phyloP scores from a whole-genome alignment of 352 stramenopile genomes.

The Pythium scleroteichum region DNA sequence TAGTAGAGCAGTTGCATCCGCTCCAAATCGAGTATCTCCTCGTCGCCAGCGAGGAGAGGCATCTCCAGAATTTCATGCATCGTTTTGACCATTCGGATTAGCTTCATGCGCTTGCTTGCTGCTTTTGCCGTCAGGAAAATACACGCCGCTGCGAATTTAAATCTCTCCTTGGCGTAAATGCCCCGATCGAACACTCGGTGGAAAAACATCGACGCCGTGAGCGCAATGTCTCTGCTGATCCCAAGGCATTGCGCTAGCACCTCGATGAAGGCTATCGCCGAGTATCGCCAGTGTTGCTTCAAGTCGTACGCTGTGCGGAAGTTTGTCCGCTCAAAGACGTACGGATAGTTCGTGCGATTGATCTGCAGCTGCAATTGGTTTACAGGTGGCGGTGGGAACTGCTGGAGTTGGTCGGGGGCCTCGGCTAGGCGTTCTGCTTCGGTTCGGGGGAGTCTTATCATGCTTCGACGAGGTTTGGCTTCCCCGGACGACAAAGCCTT shows the following conservation, averaged over 20 bases:
- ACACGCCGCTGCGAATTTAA: slow-evolving; percentile 80
- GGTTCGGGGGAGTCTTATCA: slow-evolving; percentile 51
- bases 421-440: slow-evolving; percentile 70
- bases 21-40: slow-evolving; percentile 86
- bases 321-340: slow-evolving; percentile 65
- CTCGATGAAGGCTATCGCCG: slow-evolving; percentile 80
- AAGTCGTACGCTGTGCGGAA: slow-evolving; percentile 63
- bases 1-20: slow-evolving; percentile 84
- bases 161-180: slow-evolving; percentile 78
- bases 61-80: slow-evolving; percentile 87
- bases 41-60: slow-evolving; percentile 65
- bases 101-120: slow-evolving; percentile 86
- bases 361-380: slow-evolving; percentile 50
- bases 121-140: slow-evolving; percentile 84
- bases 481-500: slow-evolving; percentile 75
- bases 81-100: slow-evolving; percentile 81
- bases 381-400: slow-evolving; percentile 60
- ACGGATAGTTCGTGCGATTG: slow-evolving; percentile 72
- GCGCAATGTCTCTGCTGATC: slow-evolving; percentile 63
- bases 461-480: slow-evolving; percentile 56
- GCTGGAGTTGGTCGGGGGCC: slow-evolving; percentile 67
- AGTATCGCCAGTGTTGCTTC: slow-evolving; percentile 85
- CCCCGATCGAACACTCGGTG: slow-evolving; percentile 80
- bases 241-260: slow-evolving; percentile 67
- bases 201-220: slow-evolving; percentile 79